Evolutionary conservation across 31 red algal genomes (phyloP).

Genomic region (Porphyra umbilicalis): DNA sequence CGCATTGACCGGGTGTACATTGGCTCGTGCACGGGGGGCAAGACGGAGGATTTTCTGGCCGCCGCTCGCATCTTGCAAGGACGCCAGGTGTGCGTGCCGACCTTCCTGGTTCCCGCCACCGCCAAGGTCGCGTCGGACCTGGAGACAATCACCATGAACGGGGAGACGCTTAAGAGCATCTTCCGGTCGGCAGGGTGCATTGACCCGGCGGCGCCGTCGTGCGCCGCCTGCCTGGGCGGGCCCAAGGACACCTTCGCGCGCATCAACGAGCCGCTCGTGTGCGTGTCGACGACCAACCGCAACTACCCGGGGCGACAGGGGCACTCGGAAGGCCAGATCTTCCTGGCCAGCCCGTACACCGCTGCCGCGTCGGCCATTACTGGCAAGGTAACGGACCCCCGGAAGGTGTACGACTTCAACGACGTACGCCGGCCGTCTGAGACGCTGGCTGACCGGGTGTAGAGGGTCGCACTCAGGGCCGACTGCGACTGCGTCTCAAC

Average conservation of each 20-base stretch:
- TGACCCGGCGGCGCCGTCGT: slow-evolving; percentile 70
- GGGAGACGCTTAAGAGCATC: slow-evolving; percentile 71
- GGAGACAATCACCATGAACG: slow-evolving; percentile 55
- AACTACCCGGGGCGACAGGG: slow-evolving; percentile 98
- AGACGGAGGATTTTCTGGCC: slow-evolving; percentile 90
- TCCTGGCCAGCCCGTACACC: slow-evolving; percentile 89
- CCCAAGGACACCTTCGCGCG: slow-evolving; percentile 95
- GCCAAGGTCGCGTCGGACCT: slow-evolving; percentile 67
- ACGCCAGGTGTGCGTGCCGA: slow-evolving; percentile 77
- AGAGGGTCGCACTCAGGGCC: too few species aligned
- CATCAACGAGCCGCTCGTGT: slow-evolving; percentile 73
- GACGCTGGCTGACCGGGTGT: slow-evolving; percentile 19
- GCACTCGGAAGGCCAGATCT: slow-evolving; percentile 73
- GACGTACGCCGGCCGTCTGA: slow-evolving; percentile 52
- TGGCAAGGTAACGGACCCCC: slow-evolving; percentile 88
- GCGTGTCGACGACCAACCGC: slow-evolving; percentile 93
- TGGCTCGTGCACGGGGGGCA: slow-evolving; percentile 93
- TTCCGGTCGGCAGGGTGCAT: slow-evolving; percentile 85
- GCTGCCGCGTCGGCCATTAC: slow-evolving; percentile 91
- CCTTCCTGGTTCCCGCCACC: slow-evolving; percentile 91
- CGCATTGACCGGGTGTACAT: slow-evolving; percentile 85
- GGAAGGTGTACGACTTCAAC: slow-evolving; percentile 92
- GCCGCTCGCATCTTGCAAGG: slow-evolving; percentile 81
- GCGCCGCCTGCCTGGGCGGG: slow-evolving; percentile 94
- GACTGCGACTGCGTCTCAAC: too few species aligned